Percentiles rank a stretch among this genome's conserved stretches.
Conservation (phyloP, 2,329 filamentous ascomycete species). For the Penicillium griseofulvum region DNA sequence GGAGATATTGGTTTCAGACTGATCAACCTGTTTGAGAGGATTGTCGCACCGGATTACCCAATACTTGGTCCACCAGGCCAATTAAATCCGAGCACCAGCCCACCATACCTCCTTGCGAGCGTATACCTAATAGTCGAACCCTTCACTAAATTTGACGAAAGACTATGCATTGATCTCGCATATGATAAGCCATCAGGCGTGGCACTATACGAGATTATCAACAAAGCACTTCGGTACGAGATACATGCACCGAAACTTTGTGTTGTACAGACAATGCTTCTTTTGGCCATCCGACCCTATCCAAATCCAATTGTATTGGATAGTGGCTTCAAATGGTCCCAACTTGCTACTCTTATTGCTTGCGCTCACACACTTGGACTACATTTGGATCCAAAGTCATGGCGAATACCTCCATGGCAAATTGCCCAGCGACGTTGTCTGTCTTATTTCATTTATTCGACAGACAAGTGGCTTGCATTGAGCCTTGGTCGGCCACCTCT, state of each 20-base stretch:
- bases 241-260: conserved; percentile 1
- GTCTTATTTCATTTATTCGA: conserved; percentile 4
- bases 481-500: conserved; percentile 5
- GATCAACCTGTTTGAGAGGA: neutral
- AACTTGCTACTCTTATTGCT: neutral
- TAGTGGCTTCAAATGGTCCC: conserved; percentile 1
- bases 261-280: conserved; percentile 1
- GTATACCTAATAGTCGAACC: conserved; percentile 2
- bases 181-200: conserved; percentile 2
- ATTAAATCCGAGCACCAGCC: neutral
- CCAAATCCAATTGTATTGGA: conserved; percentile 4
- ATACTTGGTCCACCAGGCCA: neutral
- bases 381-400: conserved; percentile 3
- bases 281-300: conserved; percentile 4
- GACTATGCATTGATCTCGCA: conserved; percentile 3
- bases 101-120: conserved; percentile 1
- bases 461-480: conserved; percentile 4
- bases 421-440: neutral
- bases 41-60: neutral
- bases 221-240: neutral
- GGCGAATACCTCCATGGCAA: conserved; percentile 1
- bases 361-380: conserved; percentile 1
- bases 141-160: conserved; percentile 5
- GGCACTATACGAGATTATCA: neutral
- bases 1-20: neutral